Percentiles rank a stretch among this genome's conserved stretches.
These are phyloP conservation scores for Naganishia friedmannii DNA, from an alignment of 768 basidiomycete genomes.

Conservation along the genomic window DNA sequence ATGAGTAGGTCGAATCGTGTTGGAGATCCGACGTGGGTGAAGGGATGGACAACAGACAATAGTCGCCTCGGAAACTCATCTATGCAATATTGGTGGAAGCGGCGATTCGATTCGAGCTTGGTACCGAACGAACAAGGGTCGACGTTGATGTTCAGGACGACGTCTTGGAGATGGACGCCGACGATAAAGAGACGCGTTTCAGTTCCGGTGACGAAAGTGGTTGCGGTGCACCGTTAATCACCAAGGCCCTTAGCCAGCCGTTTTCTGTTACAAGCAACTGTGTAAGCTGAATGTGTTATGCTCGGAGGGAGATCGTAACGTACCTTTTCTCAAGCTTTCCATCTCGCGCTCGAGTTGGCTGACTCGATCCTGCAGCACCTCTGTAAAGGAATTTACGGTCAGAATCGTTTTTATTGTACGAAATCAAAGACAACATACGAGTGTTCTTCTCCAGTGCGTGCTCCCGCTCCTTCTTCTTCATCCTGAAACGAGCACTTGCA, in stretches of 20 bases:
- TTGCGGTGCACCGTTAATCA: conserved; percentile 34
- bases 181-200: conserved; percentile 2
- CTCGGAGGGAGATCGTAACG: background rate
- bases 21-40: conserved; percentile 3
- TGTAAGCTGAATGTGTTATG: background rate
- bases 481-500: conserved; percentile 49
- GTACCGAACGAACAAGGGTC: background rate
- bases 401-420: background rate
- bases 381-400: background rate
- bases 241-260: conserved; percentile 30
- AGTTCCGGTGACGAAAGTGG: conserved; percentile 28
- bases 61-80: conserved; percentile 17
- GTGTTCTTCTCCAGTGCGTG: conserved; percentile 41
- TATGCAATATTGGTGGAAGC: background rate
- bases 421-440: background rate
- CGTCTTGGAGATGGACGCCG: background rate
- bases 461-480: conserved; percentile 52
- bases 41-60: conserved; percentile 14
- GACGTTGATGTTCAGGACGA: background rate
- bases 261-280: conserved; percentile 23
- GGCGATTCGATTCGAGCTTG: background rate
- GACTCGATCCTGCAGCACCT: conserved; percentile 28
- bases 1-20: conserved; percentile 25
- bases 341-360: conserved; percentile 28
- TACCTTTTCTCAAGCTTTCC: conserved; percentile 31